Evolutionary conservation across 768 basidiomycete genomes (phyloP), one percentile per base, ranked within the genome.

Genomic region (Mycena sanguinolenta): DNA sequence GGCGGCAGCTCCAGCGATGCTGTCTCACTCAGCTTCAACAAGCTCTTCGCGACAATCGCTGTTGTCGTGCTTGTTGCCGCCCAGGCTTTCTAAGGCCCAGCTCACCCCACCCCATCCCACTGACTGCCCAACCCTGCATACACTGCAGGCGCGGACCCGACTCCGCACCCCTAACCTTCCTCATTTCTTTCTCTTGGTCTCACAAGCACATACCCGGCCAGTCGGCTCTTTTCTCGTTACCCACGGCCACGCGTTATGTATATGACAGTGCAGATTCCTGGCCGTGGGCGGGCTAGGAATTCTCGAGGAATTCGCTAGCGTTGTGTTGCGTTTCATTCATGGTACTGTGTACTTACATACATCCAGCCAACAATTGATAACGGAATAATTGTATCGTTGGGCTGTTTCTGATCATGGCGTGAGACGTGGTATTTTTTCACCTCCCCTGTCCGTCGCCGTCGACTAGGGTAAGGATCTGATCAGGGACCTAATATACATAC

Each of bases 261-360:
- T n/a, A n/a, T 10, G 42, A 46, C 44, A 46, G 44, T 27, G 38
- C 50, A 30, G 52, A 38, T 59, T 66, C 65, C 65, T 39, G 65
- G 65, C 57, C 66, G 50, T 44, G 38, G 49, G 58, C 59, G 38
- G 49, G 58, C 59, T 60, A 25, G 66, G 66, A 34, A 60, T 60
- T 67, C 66, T 67, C 34, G 66, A 67, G 21, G 66, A 55, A 54
- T 67, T 59, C 58, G 23, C n/a, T 38, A 38, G 49, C 49, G 27
- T 50, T 50, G 23, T 14, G 25, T 58, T 5, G 49, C 49, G 27
- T 50, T 50, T 25, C 23, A 38, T 58, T 5, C 65, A 53, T 52
- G 12, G 66, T 67, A 67, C 66, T 61, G 66, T 54, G 58, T 67
- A 67, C 66, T 54, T 58, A 5, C 32, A 34, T 14, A 16, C 30